Evolutionary conservation across 768 basidiomycete genomes (phyloP).

Genomic region (Russula sp.): DNA sequence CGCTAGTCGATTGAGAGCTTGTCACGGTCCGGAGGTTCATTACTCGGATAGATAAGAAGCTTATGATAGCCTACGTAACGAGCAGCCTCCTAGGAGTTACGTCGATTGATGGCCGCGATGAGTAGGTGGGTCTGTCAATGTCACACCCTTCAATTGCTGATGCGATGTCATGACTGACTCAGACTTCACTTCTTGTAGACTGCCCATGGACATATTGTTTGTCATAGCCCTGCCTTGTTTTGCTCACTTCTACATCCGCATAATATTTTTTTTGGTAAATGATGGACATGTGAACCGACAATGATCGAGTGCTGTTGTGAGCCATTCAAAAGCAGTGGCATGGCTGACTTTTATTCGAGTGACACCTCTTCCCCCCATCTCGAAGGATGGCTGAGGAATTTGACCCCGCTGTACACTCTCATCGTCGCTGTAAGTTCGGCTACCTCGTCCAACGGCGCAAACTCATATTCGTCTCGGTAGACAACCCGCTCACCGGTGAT

Average conservation of each 20-base stretch:
- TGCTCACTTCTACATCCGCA: conserved; percentile 6
- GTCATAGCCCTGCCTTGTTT: neutral
- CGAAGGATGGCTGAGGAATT: conserved; percentile 23
- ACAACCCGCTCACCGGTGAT: conserved; percentile 75
- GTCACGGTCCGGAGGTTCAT: conserved; percentile 51
- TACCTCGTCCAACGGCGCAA: neutral
- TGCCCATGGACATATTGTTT: neutral
- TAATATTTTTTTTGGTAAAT: neutral
- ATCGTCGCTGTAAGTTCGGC: conserved; percentile 26
- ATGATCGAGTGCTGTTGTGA: conserved; percentile 4
- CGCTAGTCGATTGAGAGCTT: conserved; percentile 56
- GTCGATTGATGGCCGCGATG: conserved; percentile 3
- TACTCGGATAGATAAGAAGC: conserved; percentile 41
- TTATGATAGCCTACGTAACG: conserved; percentile 2
- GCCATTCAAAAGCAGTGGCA: neutral
- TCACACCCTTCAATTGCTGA: neutral
- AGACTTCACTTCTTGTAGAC: neutral
- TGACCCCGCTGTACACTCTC: conserved; percentile 25
- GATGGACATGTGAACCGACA: conserved; percentile 5
- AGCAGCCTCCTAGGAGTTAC: neutral
- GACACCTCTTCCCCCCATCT: neutral
- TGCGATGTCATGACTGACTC: neutral
- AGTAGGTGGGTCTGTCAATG: neutral
- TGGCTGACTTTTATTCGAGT: neutral
- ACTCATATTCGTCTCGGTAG: conserved; percentile 40